Conservation (phyloP, 2,329 filamentous ascomycete genomes). For the Ophiostoma piceae region DNA sequence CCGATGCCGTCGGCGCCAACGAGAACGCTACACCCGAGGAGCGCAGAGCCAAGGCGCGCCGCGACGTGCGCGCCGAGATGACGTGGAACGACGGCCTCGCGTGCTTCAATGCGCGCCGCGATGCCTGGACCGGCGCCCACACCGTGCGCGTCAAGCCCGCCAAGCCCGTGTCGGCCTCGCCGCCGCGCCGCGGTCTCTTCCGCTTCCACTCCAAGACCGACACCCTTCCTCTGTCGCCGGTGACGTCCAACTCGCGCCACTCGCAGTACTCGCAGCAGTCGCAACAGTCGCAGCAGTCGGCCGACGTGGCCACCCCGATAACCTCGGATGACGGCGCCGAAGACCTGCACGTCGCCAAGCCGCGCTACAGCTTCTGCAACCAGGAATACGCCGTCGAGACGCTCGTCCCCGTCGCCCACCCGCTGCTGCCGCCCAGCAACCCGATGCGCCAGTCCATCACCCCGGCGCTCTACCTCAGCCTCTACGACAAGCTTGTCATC, state of each 20-base stretch:
- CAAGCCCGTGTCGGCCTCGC: constrained; percentile 40
- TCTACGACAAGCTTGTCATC: constrained; percentile 84
- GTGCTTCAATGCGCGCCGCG: constrained; percentile 70
- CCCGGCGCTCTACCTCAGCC: constrained; percentile 66
- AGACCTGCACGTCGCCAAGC: neutral
- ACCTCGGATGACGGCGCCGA: constrained; percentile 36
- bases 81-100: constrained; percentile 75
- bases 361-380: constrained; percentile 26
- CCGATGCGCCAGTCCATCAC: constrained; percentile 72
- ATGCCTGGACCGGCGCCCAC: constrained; percentile 80
- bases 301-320: constrained; percentile 37
- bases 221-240: constrained; percentile 29
- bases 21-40: constrained; percentile 40
- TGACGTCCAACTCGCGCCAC: constrained; percentile 29
- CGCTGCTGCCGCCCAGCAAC: constrained; percentile 67
- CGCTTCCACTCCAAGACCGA: constrained; percentile 35
- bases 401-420: constrained; percentile 66
- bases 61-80: constrained; percentile 58
- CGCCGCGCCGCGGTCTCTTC: constrained; percentile 48
- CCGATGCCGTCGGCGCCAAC: constrained; percentile 42
- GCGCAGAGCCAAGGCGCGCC: constrained; percentile 52
- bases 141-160: constrained; percentile 48
- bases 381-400: constrained; percentile 49
- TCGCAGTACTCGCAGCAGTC: constrained; percentile 30
- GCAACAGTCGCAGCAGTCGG: constrained; percentile 25